Base-by-base conservation (phyloP, 2,329 filamentous ascomycete species). In the Fusarium sp. region DNA sequence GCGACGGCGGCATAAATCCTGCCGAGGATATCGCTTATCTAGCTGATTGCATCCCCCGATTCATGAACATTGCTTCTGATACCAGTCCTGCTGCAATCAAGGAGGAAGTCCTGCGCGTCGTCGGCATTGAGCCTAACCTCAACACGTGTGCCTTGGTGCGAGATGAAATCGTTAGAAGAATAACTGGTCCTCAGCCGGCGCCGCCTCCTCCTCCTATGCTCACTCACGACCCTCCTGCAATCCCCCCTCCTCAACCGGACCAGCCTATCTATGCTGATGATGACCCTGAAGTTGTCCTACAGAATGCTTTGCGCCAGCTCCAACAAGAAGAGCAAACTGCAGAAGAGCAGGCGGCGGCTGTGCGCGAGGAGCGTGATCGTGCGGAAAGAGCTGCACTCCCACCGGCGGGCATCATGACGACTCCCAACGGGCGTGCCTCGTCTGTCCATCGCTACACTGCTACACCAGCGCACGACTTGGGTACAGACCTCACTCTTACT, bases 21-120 rank as follows among this genome's bases (percentile, higher is more conserved):
- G 82, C 82, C 39, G 81, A 85, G 49, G 84, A 88, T 66, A 80
- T 89, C 29, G 78, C 78, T 40, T 89, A 88, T 71, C 78, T 89
- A 4, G 80, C 85, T 69, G 85, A 88, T 58, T 83, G 83, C 49
- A 78, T 89, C 6, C 84, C 85, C 13, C 80, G 85, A 49, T 81
- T 87, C 71, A 86, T 88, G 81, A 79, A 75, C 59, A 80, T 89
- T 58, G 80, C 79, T 9, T 72, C 83, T 26, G 85, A 88, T 60
- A 88, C 85, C 2, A 86, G 83, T 48, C 86, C 86, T 1, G 80
- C 83, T 36, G 82, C 84, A 41, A 87, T 89, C 53, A 79, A 81
- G 39, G 86, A 89, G 53, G 79, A 83, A 47, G 76, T 88, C 34
- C 74, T 85, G 40, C 81, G 84, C 43, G 78, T 82, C 11, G 77